phyloP scores from a whole-genome alignment of 2,329 filamentous ascomycete genomes.

The Trichoderma koningii region DNA sequence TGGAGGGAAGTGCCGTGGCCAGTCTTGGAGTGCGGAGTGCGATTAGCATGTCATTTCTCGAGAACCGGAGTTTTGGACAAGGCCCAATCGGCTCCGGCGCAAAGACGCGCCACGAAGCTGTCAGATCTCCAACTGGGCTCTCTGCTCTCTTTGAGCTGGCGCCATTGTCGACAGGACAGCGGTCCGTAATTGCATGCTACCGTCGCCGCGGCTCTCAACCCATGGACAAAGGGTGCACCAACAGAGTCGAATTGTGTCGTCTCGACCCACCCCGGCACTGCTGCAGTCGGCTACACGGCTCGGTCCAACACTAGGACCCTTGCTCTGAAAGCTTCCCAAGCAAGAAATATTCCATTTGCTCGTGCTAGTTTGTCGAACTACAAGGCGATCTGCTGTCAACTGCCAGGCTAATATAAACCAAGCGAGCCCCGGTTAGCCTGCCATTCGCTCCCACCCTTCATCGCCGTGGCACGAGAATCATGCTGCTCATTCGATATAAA shows the following conservation, averaged over 20 bases:
- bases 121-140: background rate
- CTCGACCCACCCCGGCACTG: constrained; percentile 22
- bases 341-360: constrained; percentile 23
- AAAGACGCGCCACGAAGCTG: background rate
- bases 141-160: background rate
- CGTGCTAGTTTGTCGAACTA: constrained; percentile 7
- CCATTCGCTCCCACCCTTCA: background rate
- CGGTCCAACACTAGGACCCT: constrained; percentile 28
- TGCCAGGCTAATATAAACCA: constrained; percentile 10
- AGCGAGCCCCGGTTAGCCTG: constrained; percentile 5
- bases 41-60: background rate
- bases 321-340: constrained; percentile 20
- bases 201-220: constrained; percentile 8
- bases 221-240: background rate
- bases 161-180: background rate
- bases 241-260: constrained; percentile 11
- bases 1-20: constrained; percentile 1
- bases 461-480: background rate
- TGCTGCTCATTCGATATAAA: constrained; percentile 4
- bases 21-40: constrained; percentile 5
- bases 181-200: background rate
- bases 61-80: background rate
- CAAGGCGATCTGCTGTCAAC: constrained; percentile 23
- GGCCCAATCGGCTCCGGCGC: constrained; percentile 6
- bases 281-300: constrained; percentile 27